A percentile compares a stretch with the other conserved stretches of the same genome.
Evolutionary conservation across 352 stramenopile species (phyloP).

Genomic region (Pythium apleroticum): DNA sequence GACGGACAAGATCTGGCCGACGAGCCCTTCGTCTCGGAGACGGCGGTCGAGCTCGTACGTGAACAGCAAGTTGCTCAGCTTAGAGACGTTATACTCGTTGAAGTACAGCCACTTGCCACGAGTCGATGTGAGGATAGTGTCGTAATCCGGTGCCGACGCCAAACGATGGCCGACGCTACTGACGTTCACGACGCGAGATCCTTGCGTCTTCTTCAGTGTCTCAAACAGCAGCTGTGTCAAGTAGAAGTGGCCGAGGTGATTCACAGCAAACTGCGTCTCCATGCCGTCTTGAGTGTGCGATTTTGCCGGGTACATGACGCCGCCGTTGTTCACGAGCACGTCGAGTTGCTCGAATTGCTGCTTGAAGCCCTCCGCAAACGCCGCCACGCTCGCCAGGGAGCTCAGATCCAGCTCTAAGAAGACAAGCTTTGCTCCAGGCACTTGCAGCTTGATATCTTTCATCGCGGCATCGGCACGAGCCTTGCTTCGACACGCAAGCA

Average conservation of each 20-base stretch:
- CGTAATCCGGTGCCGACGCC: conserved; percentile 16
- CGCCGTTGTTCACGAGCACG: conserved; percentile 77
- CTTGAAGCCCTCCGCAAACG: conserved; percentile 44
- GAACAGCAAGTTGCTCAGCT: conserved; percentile 34
- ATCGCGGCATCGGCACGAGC: conserved; percentile 13
- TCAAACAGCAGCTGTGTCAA: conserved; percentile 58
- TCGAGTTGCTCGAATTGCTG: conserved; percentile 46
- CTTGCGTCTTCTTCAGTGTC: conserved; percentile 28
- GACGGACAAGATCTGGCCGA: conserved; percentile 28
- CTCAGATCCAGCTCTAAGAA: conserved; percentile 50
- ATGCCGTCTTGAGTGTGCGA: conserved; percentile 38
- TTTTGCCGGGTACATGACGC: conserved; percentile 37
- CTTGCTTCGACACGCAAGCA: conserved; percentile 56
- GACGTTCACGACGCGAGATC: conserved; percentile 45
- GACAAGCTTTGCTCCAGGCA: conserved; percentile 21
- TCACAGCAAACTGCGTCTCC: conserved; percentile 70
- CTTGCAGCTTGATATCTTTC: conserved; percentile 25
- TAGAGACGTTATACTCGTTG: conserved; percentile 49
- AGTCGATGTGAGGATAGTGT: conserved; percentile 16
- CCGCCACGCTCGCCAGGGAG: conserved; percentile 38
- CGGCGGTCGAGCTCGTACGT: conserved; percentile 29
- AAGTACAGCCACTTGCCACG: conserved; percentile 31
- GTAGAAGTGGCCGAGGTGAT: conserved; percentile 73
- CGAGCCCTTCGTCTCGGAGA: conserved; percentile 21
- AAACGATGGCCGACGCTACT: conserved; percentile 33